Percentiles rank a stretch among this genome's conserved stretches.
Conservation (phyloP, 352 stramenopile species). For the Blastocystis sp. region DNA sequence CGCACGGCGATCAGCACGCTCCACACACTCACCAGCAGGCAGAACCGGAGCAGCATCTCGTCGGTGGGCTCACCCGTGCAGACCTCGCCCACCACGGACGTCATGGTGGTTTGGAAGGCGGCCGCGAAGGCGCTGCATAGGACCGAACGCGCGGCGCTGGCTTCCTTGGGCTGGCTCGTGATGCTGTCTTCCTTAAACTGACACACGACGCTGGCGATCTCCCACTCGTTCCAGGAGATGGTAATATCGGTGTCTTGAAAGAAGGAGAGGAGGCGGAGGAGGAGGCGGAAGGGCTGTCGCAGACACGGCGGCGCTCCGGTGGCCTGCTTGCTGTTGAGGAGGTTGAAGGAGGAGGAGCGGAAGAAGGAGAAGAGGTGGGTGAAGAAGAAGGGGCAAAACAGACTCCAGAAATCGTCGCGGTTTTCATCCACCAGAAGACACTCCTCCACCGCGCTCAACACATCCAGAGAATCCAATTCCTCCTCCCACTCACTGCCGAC, state of each 20-base stretch:
- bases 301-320: neutral
- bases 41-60: neutral
- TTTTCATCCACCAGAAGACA: neutral
- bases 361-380: neutral
- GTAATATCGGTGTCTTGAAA: neutral
- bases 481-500: too few relatives aligned
- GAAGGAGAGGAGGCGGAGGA: neutral
- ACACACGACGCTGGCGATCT: neutral
- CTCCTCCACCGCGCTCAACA: neutral
- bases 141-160: neutral
- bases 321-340: neutral
- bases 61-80: neutral
- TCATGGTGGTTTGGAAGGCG: neutral
- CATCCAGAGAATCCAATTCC: too few relatives aligned
- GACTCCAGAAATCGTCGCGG: neutral
- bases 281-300: neutral
- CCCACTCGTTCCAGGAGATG: neutral
- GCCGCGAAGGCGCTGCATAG: neutral
- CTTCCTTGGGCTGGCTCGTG: neutral
- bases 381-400: neutral
- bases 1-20: neutral
- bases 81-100: neutral
- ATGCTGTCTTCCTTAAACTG: neutral
- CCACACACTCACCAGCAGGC: neutral
- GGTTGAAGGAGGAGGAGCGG: neutral